Evolutionary conservation across 192 early-diverging fungal genomes (phyloP), one percentile per base, ranked within the genome.

Genomic region (Backusella tuberculispora): DNA sequence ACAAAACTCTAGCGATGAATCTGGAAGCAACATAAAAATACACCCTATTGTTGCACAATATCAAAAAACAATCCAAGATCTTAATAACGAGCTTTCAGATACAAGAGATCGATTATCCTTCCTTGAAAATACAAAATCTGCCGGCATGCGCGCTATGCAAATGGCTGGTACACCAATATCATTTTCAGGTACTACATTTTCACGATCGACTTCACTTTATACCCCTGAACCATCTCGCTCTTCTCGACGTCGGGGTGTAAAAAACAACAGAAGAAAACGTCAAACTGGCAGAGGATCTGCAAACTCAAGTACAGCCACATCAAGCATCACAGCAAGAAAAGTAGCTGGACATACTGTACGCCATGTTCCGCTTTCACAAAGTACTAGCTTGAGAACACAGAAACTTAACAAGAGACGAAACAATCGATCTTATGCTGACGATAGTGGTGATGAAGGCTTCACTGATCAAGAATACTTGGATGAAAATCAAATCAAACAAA

Each of bases 31-130:
- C 21, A 63, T 83, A 8, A 56, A 73, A 21, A 65, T 77, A 34
- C 76, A 81, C 34, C 82, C 82, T 8, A 10, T 83, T 12, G 74
- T 83, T 69, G 72, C 63, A 15, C 74, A 76, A 40, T 83, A 83
- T 48, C 72, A 75, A n/a, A 68, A 75, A 29, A 77, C 74, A 46
- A 83, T 83, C n/a, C 74, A 80, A 47, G 73, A 76, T 9, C 44
- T 83, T 9, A 80, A 69, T 17, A 74, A 63, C 43, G 76, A 80
- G 26, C 67, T 83, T 24, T 60, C 72, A 26, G 82, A 83, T 67
- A 82, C 81, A 2, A 70, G 70, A 40, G 81, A 82, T 56, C 69
- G 76, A 13, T 53, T 82, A 14, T 19, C 56, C 0, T 75, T 81
- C 46, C 29, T 75, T 5, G 74, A 82, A 63, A 74, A 45, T 17